Conservation (phyloP, 225 moss, liverwort and hornwort genomes). For the Ulota crispa region DNA sequence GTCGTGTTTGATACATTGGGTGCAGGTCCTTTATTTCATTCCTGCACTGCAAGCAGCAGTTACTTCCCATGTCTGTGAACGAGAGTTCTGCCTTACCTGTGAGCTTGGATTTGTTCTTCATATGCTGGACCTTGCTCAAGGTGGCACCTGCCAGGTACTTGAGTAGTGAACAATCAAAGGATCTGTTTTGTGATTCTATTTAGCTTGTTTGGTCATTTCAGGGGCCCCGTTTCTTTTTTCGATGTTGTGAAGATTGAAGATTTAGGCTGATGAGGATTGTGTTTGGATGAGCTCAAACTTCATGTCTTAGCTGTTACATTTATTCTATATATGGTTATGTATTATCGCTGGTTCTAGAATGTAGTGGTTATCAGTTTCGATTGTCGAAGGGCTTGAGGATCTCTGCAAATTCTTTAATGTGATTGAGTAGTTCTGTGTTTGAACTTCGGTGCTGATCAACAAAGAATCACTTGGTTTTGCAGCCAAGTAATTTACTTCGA, state of each 20-base stretch:
- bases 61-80: constrained; percentile 67
- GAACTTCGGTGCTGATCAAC: constrained; percentile 8
- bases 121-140: constrained; percentile 71
- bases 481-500: constrained; percentile 70
- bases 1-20: constrained; percentile 14
- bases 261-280: not conserved
- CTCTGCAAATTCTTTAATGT: not conserved
- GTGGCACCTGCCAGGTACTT: constrained; percentile 68
- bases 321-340: not conserved
- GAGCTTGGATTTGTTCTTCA: constrained; percentile 74
- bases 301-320: not conserved
- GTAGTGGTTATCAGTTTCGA: constrained; percentile 7
- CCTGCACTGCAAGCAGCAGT: constrained; percentile 57
- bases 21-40: constrained; percentile 68
- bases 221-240: not conserved
- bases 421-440: constrained; percentile 7
- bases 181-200: not conserved
- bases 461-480: constrained; percentile 36
- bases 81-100: constrained; percentile 71
- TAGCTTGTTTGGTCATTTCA: not conserved
- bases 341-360: not conserved
- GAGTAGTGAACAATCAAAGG: constrained; percentile 3
- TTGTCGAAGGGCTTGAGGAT: not conserved
- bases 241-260: constrained; percentile 7
- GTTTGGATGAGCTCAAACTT: constrained; percentile 4